These are phyloP conservation scores for Podaxis mareebaensis DNA, from an alignment of 768 basidiomycete species.

Conservation along the genomic window DNA sequence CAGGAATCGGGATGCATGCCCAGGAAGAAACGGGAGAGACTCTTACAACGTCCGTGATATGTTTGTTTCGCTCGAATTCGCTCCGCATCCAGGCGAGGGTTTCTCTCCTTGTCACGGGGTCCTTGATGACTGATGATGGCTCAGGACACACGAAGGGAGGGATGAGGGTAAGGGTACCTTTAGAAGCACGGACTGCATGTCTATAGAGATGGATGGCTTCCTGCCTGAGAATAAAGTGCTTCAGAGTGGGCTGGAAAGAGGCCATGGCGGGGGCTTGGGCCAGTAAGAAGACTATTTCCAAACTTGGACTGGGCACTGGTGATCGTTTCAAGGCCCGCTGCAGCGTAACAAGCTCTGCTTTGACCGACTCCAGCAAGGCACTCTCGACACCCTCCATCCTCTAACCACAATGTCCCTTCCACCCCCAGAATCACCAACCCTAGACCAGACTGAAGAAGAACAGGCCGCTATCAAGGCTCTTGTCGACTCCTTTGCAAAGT, in stretches of 20 bases:
- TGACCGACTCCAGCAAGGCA: conserved; percentile 19
- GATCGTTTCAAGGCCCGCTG: conserved; percentile 43
- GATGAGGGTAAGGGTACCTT: conserved; percentile 41
- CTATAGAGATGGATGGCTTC: conserved; percentile 65
- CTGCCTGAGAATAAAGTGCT: conserved; percentile 73
- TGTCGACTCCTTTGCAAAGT: conserved; percentile 21
- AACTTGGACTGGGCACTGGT: conserved; percentile 23
- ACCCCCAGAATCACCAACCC: conserved; percentile 17
- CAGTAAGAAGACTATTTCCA: conserved; percentile 18
- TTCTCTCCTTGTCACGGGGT: conserved; percentile 60
- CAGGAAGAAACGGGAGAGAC: not conserved
- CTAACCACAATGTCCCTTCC: conserved; percentile 24
- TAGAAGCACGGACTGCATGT: conserved; percentile 64
- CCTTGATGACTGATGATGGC: conserved; percentile 53
- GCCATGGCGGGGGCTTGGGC: conserved; percentile 21
- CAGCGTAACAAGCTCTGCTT: conserved; percentile 24
- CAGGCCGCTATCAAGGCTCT: conserved; percentile 21
- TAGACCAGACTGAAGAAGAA: conserved; percentile 17
- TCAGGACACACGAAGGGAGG: conserved; percentile 9
- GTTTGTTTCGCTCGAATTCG: conserved; percentile 66
- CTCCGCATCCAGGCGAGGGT: conserved; percentile 72
- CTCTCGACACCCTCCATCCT: conserved; percentile 17
- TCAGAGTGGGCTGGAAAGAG: conserved; percentile 48
- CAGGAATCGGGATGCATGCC: conserved; percentile 4
- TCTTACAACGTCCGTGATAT: conserved; percentile 59